These are phyloP conservation scores for Yamadazyma buinensis DNA, from an alignment of 1,139 yeast species.

Conservation along the genomic window DNA sequence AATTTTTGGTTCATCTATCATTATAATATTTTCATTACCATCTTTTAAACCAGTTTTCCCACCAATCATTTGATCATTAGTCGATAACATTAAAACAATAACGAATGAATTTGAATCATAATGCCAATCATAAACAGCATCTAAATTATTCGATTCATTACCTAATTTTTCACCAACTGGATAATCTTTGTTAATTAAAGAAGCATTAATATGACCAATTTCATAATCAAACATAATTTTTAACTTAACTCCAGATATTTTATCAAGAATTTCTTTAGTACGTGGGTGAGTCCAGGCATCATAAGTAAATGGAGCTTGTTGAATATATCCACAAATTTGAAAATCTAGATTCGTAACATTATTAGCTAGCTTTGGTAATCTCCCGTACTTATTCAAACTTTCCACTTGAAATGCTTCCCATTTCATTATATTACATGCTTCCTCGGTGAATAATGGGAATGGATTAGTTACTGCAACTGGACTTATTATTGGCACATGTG, in stretches of 20 bases:
- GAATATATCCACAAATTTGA: slow-evolving; percentile 28
- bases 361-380: slow-evolving; percentile 25
- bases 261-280: slow-evolving; percentile 19
- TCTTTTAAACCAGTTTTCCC: slow-evolving; percentile 31
- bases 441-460: slow-evolving; percentile 27
- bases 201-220: slow-evolving; percentile 27
- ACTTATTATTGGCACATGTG: slow-evolving; percentile 22
- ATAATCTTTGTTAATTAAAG: slow-evolving; percentile 20
- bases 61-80: slow-evolving; percentile 26
- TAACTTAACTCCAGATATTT: slow-evolving; percentile 21
- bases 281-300: slow-evolving; percentile 19
- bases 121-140: slow-evolving; percentile 22
- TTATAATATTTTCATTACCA: slow-evolving; percentile 24
- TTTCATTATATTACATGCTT: slow-evolving; percentile 29
- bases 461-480: slow-evolving; percentile 28
- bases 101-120: slow-evolving; percentile 30
- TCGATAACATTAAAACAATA: slow-evolving; percentile 28
- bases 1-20: slow-evolving; percentile 28
- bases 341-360: slow-evolving; percentile 23
- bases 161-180: slow-evolving; percentile 12
- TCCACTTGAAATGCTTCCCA: slow-evolving; percentile 28
- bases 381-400: slow-evolving; percentile 20
- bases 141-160: slow-evolving; percentile 8
- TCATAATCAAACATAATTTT: slow-evolving; percentile 25
- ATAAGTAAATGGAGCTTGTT: slow-evolving; percentile 22